These are phyloP conservation scores for Plasmodium coatneyi DNA, from an alignment of 169 alveolate species.

Conservation along the genomic window DNA sequence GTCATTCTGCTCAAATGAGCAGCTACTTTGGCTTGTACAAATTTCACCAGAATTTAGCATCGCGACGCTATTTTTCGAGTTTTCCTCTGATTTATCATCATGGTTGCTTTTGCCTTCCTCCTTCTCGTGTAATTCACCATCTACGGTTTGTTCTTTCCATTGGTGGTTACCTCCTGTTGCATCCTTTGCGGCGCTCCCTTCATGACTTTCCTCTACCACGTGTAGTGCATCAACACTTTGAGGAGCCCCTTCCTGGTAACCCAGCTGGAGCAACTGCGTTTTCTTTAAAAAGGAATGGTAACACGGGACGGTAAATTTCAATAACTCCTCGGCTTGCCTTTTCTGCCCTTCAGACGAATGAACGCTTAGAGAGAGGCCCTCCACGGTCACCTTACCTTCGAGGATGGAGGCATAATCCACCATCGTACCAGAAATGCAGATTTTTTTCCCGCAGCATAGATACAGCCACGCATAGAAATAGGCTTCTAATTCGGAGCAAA, in stretches of 20 bases:
- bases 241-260: neutral
- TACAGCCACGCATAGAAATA: conserved; percentile 81
- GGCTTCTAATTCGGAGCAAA: conserved; percentile 77
- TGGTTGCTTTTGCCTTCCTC: neutral
- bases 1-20: neutral
- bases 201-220: neutral
- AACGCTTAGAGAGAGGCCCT: neutral
- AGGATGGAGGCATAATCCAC: conserved; percentile 61
- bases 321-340: conserved; percentile 4
- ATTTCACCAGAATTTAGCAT: neutral
- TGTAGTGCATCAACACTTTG: neutral
- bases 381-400: conserved; percentile 61
- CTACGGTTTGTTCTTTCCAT: neutral
- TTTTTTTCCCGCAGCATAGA: conserved; percentile 49
- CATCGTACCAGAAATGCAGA: conserved; percentile 47
- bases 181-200: neutral
- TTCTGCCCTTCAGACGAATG: conserved; percentile 17
- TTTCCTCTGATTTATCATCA: neutral
- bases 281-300: conserved; percentile 17
- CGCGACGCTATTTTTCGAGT: neutral
- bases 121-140: neutral
- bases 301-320: conserved; percentile 61
- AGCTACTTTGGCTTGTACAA: neutral
- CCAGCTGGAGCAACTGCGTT: conserved; percentile 16
- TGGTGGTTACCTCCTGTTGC: neutral